Evolutionary conservation across 1,284 basidiomycete species (phyloP).

Genomic region (Puccinia hordei): DNA sequence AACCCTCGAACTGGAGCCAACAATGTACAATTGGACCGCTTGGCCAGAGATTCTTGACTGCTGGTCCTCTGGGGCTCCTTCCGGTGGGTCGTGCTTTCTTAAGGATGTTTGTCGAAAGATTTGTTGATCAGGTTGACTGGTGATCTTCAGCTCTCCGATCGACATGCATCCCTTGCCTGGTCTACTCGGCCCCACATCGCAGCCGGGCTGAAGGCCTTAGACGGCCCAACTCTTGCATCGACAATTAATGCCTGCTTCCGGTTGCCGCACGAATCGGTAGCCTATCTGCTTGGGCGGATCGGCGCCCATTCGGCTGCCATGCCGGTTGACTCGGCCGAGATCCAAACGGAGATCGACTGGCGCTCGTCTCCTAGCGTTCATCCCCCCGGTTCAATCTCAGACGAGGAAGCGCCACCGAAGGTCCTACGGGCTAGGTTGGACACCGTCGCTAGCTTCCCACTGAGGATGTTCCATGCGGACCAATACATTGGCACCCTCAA

Average conservation of each 20-base stretch:
- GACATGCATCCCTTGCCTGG: slow-evolving; percentile 88
- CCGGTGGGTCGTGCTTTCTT: slow-evolving; percentile 61
- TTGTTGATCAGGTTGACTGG: not conserved
- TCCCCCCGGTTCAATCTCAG: slow-evolving; percentile 50
- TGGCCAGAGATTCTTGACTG: slow-evolving; percentile 94
- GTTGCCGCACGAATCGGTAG: slow-evolving; percentile 73
- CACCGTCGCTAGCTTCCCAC: slow-evolving; percentile 86
- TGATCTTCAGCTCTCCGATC: slow-evolving; percentile 65
- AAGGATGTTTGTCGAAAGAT: not conserved
- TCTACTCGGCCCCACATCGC: slow-evolving; percentile 81
- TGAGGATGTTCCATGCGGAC: slow-evolving; percentile 83
- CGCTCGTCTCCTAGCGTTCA: slow-evolving; percentile 32
- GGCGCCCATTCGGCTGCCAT: slow-evolving; percentile 2
- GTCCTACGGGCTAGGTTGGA: slow-evolving; percentile 70
- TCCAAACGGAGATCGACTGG: slow-evolving; percentile 46
- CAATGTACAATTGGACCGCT: slow-evolving; percentile 65
- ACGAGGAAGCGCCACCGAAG: slow-evolving; percentile 74
- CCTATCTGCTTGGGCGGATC: slow-evolving; percentile 24
- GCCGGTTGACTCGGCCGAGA: slow-evolving; percentile 9
- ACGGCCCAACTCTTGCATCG: slow-evolving; percentile 68
- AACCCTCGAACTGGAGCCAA: slow-evolving; percentile 70
- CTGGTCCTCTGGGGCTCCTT: slow-evolving; percentile 92
- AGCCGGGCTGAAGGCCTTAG: slow-evolving; percentile 70
- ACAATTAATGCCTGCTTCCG: slow-evolving; percentile 93
- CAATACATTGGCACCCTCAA: slow-evolving; percentile 71